phyloP scores from a whole-genome alignment of 2,329 filamentous ascomycete species.

The Hypoxylon sp. region DNA sequence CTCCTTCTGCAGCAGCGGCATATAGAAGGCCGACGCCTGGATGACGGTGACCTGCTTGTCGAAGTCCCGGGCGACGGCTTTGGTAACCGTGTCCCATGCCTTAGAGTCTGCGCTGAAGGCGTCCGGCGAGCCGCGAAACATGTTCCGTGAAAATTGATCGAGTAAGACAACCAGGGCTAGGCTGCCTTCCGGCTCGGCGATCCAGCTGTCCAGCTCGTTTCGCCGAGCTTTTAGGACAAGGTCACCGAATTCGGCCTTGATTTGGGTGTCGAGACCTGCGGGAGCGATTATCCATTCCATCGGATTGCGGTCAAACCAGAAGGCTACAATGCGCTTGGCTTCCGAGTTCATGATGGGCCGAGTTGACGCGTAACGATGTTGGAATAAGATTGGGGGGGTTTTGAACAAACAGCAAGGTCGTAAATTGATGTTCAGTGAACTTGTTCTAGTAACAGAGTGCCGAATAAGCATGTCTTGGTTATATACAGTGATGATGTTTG shows the following conservation, averaged over 20 bases:
- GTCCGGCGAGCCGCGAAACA: conserved; percentile 17
- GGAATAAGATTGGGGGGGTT: no score
- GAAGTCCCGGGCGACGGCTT: conserved; percentile 19
- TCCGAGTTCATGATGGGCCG: conserved; percentile 10
- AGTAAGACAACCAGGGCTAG: conserved; percentile 27
- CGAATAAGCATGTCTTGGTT: no score
- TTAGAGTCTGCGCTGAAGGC: conserved; percentile 13
- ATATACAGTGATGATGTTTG: no score
- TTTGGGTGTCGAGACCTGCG: conserved; percentile 10
- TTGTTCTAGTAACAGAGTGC: no score
- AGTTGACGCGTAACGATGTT: neutral
- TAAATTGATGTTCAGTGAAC: no score
- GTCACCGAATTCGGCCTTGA: conserved; percentile 16
- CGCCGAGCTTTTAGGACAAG: conserved; percentile 14
- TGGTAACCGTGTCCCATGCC: conserved; percentile 1
- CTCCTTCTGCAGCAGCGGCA: conserved; percentile 23
- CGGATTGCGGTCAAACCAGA: conserved; percentile 30
- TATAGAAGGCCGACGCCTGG: conserved; percentile 24
- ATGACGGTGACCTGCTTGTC: conserved; percentile 18
- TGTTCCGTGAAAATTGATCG: conserved; percentile 30
- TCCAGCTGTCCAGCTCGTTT: conserved; percentile 12
- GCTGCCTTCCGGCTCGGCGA: conserved; percentile 4
- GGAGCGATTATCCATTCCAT: conserved; percentile 30
- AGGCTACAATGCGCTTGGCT: conserved; percentile 22
- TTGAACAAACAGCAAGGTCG: no score